These are phyloP conservation scores for Tetracladium marchalianum DNA, from an alignment of 495 filamentous ascomycete genomes.

Conservation along the genomic window DNA sequence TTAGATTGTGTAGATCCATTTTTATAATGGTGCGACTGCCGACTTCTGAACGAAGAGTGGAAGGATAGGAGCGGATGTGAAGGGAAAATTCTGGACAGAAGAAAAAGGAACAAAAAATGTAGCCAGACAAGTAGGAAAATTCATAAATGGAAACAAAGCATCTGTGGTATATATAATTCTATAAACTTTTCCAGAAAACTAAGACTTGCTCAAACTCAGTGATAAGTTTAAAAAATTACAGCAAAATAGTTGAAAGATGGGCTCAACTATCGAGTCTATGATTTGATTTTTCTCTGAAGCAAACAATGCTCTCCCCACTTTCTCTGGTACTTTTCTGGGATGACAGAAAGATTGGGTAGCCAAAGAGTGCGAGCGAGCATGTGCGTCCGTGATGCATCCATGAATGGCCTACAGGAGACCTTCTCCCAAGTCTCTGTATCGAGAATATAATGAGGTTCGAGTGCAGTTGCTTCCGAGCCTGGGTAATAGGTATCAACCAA, in stretches of 20 bases:
- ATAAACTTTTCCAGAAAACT: neutral
- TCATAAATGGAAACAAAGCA: neutral
- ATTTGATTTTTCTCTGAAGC: constrained; percentile 41
- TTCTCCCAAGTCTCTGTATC: constrained; percentile 64
- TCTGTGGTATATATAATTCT: neutral
- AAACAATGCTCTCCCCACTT: constrained; percentile 82
- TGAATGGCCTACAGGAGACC: constrained; percentile 62
- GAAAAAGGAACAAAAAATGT: neutral
- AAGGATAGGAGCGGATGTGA: neutral
- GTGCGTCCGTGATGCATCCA: constrained; percentile 68
- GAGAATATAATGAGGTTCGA: constrained; percentile 67
- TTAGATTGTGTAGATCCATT: constrained; percentile 30
- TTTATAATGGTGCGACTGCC: constrained; percentile 34
- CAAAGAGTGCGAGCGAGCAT: constrained; percentile 72
- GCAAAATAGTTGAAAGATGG: too few species aligned
- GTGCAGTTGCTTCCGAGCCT: constrained; percentile 33
- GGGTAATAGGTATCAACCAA: constrained; percentile 83
- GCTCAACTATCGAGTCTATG: neutral
- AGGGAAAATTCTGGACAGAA: neutral
- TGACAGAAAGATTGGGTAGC: constrained; percentile 60
- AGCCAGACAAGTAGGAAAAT: neutral
- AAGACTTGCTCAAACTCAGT: neutral
- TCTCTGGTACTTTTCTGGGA: constrained; percentile 59
- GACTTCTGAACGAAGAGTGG: constrained; percentile 15
- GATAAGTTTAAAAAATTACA: too few species aligned